phyloP scores from a whole-genome alignment of 2,329 filamentous ascomycete genomes.

The Stemphylium beticola region DNA sequence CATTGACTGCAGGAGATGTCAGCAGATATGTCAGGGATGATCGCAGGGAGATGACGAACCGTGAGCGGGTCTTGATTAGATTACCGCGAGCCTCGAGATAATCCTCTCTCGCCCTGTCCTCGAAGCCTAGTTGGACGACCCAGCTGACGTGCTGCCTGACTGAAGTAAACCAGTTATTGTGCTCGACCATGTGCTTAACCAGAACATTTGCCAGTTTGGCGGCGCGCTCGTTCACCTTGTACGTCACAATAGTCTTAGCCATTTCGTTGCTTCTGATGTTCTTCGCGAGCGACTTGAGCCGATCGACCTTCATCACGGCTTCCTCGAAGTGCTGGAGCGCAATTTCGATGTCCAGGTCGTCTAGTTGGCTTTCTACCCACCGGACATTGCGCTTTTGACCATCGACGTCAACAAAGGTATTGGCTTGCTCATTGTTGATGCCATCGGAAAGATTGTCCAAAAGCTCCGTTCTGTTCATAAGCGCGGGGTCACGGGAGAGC shows the following conservation, averaged over 20 bases:
- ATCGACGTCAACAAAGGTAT: slow-evolving; percentile 90
- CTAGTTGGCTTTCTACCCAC: slow-evolving; percentile 94
- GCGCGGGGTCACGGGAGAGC: slow-evolving; percentile 75
- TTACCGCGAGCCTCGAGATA: slow-evolving; percentile 81
- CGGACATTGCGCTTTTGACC: slow-evolving; percentile 95
- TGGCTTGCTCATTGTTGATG: slow-evolving; percentile 72
- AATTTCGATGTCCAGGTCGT: slow-evolving; percentile 95
- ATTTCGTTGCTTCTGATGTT: slow-evolving; percentile 83
- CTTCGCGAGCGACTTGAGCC: slow-evolving; percentile 77
- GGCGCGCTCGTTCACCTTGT: slow-evolving; percentile 87
- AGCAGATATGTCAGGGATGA: background rate
- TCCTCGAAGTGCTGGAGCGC: slow-evolving; percentile 87
- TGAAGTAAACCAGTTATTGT: slow-evolving; percentile 75
- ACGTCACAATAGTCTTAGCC: slow-evolving; percentile 89
- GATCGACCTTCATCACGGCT: slow-evolving; percentile 83
- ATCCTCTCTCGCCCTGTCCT: slow-evolving; percentile 84
- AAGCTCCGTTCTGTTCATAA: slow-evolving; percentile 79
- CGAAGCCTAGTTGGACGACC: slow-evolving; percentile 85
- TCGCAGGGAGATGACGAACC: slow-evolving; percentile 58
- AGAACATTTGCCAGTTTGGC: slow-evolving; percentile 77
- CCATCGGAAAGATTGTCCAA: slow-evolving; percentile 73
- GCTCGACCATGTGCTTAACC: slow-evolving; percentile 76
- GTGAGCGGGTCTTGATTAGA: slow-evolving; percentile 79
- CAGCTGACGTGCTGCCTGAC: slow-evolving; percentile 83
- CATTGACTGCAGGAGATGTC: slow-evolving; percentile 69